Conservation (phyloP, 805 yeast genomes). For the Ogataea naganishii region DNA sequence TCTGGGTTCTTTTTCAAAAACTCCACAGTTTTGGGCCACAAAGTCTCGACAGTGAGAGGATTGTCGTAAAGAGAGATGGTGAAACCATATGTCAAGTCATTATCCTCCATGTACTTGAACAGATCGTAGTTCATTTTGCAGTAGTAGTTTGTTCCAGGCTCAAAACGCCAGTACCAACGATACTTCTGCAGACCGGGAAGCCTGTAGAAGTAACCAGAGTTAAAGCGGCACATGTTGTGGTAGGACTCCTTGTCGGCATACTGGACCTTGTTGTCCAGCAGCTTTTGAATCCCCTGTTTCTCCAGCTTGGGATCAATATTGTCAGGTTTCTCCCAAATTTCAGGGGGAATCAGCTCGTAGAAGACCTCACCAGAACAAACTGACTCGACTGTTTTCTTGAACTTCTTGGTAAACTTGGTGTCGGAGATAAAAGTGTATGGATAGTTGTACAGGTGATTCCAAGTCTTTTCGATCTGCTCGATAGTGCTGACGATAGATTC, state of each 20-base stretch:
- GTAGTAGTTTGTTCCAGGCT: conserved; percentile 65
- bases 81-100: conserved; percentile 66
- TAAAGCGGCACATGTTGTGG: conserved; percentile 87
- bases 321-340: conserved; percentile 55
- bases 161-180: conserved; percentile 92
- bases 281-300: conserved; percentile 12
- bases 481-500: conserved; percentile 42
- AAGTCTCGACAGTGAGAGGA: conserved; percentile 56
- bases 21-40: conserved; percentile 66
- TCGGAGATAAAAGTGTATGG: conserved; percentile 76
- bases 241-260: conserved; percentile 72
- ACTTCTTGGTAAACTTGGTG: conserved; percentile 48
- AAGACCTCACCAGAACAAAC: conserved; percentile 22
- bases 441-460: conserved; percentile 59
- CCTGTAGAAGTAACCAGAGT: conserved; percentile 76
- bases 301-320: conserved; percentile 35
- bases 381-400: conserved; percentile 36
- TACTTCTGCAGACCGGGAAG: conserved; percentile 58
- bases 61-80: conserved; percentile 64
- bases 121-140: conserved; percentile 78
- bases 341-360: conserved; percentile 24
- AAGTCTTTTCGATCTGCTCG: conserved; percentile 47
- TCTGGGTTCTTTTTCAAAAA: conserved; percentile 55
- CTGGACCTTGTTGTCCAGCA: conserved; percentile 40
- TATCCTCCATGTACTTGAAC: conserved; percentile 73